These are phyloP conservation scores for Liquidambar formosana DNA, from an alignment of 164 flowering plant species.

Conservation along the genomic window DNA sequence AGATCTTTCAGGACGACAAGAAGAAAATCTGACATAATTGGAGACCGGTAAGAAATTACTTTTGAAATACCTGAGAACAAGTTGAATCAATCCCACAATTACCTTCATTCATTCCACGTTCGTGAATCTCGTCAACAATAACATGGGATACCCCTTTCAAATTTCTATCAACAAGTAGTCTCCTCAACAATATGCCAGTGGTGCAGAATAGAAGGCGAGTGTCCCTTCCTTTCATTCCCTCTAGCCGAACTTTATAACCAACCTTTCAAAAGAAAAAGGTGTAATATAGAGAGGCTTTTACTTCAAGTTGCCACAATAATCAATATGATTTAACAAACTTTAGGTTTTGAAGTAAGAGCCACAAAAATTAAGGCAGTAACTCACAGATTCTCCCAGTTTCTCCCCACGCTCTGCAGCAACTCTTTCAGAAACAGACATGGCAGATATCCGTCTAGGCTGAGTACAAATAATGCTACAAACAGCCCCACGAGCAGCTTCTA, in stretches of 20 bases:
- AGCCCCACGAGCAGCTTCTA: conserved; percentile 80
- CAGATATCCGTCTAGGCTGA: conserved; percentile 97
- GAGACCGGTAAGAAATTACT: conserved; percentile 11
- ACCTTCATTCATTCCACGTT: conserved; percentile 99
- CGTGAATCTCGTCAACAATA: conserved; percentile 98
- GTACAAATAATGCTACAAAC: conserved; percentile 89
- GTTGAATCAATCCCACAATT: background rate
- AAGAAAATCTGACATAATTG: conserved; percentile 71
- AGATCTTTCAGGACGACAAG: conserved; percentile 89
- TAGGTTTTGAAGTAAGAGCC: background rate
- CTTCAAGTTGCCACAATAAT: background rate
- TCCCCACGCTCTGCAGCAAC: conserved; percentile 98
- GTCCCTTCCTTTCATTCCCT: conserved; percentile 88
- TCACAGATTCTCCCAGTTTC: conserved; percentile 88
- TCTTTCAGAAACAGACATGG: conserved; percentile 96
- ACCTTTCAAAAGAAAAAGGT: conserved; percentile 46
- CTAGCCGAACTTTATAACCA: conserved; percentile 96
- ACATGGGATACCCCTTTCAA: conserved; percentile 92
- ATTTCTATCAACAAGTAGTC: conserved; percentile 82
- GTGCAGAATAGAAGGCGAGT: conserved; percentile 98
- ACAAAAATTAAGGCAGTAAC: conserved; percentile 21
- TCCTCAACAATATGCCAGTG: conserved; percentile 88
- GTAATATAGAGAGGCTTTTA: background rate
- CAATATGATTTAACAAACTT: background rate
- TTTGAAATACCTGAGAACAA: conserved; percentile 6